Conservation (phyloP, 73 alveolate genomes). For the Paramecium pentaurelia region DNA sequence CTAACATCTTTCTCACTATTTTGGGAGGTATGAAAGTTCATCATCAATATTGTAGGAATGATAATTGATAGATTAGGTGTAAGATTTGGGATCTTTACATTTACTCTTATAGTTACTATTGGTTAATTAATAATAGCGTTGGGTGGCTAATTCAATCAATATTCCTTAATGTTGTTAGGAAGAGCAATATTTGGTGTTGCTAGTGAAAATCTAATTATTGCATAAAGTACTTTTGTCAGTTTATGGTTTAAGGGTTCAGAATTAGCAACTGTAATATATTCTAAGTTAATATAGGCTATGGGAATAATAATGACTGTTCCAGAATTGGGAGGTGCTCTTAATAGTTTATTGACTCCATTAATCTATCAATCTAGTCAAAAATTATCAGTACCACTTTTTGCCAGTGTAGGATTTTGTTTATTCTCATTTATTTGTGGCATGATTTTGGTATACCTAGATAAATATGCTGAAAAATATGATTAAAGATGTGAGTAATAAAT, state of each 20-base stretch:
- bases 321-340: constrained; percentile 41
- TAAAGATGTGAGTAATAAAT: neutral
- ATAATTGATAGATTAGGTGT: constrained; percentile 37
- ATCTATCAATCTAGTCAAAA: neutral
- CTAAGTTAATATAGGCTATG: neutral
- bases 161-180: neutral
- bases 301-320: constrained; percentile 37
- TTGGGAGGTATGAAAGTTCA: constrained; percentile 18
- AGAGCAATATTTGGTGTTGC: constrained; percentile 49
- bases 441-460: neutral
- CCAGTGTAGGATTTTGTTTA: constrained; percentile 29
- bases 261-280: neutral
- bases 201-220: constrained; percentile 28
- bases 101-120: neutral
- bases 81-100: constrained; percentile 24
- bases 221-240: constrained; percentile 35
- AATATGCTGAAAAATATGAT: neutral
- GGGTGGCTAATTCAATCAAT: neutral
- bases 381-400: constrained; percentile 19
- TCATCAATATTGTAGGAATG: neutral
- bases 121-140: constrained; percentile 13
- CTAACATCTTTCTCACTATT: constrained; percentile 13
- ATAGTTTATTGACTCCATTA: constrained; percentile 23
- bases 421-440: constrained; percentile 18
- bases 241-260: constrained; percentile 47